Base-by-base conservation (phyloP, 768 basidiomycete genomes). In the Russula abietina region DNA sequence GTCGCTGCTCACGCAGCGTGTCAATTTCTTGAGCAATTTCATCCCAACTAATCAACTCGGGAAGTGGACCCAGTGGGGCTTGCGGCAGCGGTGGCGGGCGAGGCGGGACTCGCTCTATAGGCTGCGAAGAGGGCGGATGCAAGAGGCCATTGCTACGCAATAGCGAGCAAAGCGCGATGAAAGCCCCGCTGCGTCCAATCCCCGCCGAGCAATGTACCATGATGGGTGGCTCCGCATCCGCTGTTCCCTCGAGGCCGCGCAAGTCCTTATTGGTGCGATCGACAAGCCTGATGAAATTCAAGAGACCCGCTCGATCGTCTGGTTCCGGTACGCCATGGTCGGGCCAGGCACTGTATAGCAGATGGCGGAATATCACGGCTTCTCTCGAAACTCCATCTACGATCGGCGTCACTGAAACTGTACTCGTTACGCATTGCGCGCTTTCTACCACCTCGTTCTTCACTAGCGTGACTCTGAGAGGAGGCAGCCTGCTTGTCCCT, bases 171-270 rank as follows among this genome's bases (percentile, higher is more conserved):
- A 93, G 70, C 0, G 89, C 84, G 70, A 95, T 89, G 74, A 92
- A 93, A 7, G 91, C 82, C 19, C 93, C 93, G 4, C 93, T 93
- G 39, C 93, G 81, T 3, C 93, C 93, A 61, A 94, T 80, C 4
- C 93, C 93, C 1, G 93, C 93, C 30, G 91, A 93, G 70, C 93
- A 95, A 65, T 89, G 84, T 33, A 91, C 81, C 68, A 94, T 81
- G 65, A 89, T 81, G 0, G 91, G 91, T n/a, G 88, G 87, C 65
- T 88, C 85, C 16, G 81, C 76, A 67, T 86, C 81, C 33, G 68
- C 69, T 24, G 69, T 67, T 60, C 59, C 33, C 36, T 59, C 59
- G 19, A 74, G 61, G 59, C 73, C 71, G 11, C 73, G 66, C 28
- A 69, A 67, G 64, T 82, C 79, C 64, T 79, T 80, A 73, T 91